Evolutionary conservation across 139 green algal genomes (phyloP), one percentile per base, ranked within the genome.

Genomic region (Dunaliella primolecta): DNA sequence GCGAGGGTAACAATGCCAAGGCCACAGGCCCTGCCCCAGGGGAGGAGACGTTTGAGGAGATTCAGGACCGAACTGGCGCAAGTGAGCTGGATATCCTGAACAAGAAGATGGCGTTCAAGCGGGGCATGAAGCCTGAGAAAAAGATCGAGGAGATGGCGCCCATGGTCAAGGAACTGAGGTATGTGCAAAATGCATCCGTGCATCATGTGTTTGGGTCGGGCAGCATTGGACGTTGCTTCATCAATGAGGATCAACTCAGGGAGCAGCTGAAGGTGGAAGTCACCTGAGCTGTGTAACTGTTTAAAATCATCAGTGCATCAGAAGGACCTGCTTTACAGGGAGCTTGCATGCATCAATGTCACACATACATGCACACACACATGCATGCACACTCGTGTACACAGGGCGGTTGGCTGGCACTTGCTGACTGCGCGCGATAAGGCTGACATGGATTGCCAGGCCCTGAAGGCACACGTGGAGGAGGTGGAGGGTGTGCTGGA

Each of bases 121-220:
- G 91, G 77, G 87, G 85, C 36, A 88, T 88, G 1, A 87, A 89
- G 32, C 83, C 91, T 23, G 87, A 89, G 36, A 91, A 91, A 57
- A 94, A 94, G 86, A 75, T 94, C 3, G 91, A 94, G 76, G 89
- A 90, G 1, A 90, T 92, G 85, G 86, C 86, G 24, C 89, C 91
- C 25, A 80, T 92, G 31, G 87, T 92, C 85, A 94, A 94, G 79
- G 91, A 94, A 78, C 86, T 92, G 7, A 92, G 89, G 90, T 92
- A 83, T 71, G 89, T n/a, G n/a, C n/a, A n/a, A n/a, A n/a, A n/a
- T n/a, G n/a, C n/a, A n/a, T n/a, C 78, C 1, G 21, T 2, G 32
- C n/a, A n/a, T n/a, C n/a, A n/a, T n/a, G n/a, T n/a, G n/a, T n/a
- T n/a, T n/a, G n/a, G n/a, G n/a, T n/a, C n/a, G n/a, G n/a, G n/a